phyloP scores from a whole-genome alignment of 495 filamentous ascomycete genomes.

The Oidiodendron maius region DNA sequence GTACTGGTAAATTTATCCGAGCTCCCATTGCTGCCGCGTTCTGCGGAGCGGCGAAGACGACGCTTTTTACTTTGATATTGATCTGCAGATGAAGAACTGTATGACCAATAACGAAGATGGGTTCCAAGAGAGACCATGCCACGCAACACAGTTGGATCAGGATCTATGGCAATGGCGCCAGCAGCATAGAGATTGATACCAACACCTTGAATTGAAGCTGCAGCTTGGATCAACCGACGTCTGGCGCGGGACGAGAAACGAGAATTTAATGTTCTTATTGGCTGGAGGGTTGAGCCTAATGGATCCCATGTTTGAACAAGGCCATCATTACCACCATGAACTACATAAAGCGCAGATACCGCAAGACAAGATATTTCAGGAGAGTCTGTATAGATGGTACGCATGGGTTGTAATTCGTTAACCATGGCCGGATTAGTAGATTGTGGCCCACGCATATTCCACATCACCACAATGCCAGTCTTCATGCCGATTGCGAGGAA shows the following conservation, averaged over 20 bases:
- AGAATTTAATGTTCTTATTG: conserved; percentile 84
- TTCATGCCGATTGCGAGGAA: conserved; percentile 77
- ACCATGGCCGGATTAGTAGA: conserved; percentile 44
- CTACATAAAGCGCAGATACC: conserved; percentile 77
- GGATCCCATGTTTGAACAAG: conserved; percentile 97
- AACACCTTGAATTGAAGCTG: conserved; percentile 57
- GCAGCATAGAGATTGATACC: conserved; percentile 78
- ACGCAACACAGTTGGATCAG: conserved; percentile 84
- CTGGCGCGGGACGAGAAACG: conserved; percentile 78
- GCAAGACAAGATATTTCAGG: conserved; percentile 83
- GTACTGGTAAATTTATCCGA: conserved; percentile 51
- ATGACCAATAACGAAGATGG: conserved; percentile 87
- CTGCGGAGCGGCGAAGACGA: conserved; percentile 46
- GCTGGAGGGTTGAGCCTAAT: conserved; percentile 69
- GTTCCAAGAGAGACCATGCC: conserved; percentile 85
- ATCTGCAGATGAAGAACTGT: conserved; percentile 66
- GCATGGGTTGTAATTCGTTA: conserved; percentile 52
- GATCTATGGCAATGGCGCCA: conserved; percentile 78
- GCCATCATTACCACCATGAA: conserved; percentile 92
- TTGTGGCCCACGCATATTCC: conserved; percentile 70
- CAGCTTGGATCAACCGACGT: conserved; percentile 65
- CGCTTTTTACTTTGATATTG: conserved; percentile 61
- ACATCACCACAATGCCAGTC: conserved; percentile 70
- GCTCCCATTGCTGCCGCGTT: conserved; percentile 53
- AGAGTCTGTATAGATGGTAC: conserved; percentile 86